Evolutionary conservation across 768 basidiomycete species (phyloP).

Genomic region (Fistulinella prunicolor): DNA sequence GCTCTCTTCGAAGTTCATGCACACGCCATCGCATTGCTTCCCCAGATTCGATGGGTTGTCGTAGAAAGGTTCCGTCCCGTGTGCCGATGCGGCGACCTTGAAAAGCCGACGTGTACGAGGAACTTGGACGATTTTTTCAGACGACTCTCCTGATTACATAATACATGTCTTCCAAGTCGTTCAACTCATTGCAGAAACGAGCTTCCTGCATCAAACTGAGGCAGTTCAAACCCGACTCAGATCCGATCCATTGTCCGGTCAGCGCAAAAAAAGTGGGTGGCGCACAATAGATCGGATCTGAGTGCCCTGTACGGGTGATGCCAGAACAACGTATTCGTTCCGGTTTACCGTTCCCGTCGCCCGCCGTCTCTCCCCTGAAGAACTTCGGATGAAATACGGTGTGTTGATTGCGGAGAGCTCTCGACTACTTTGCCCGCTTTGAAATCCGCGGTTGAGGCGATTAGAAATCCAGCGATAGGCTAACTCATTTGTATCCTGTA

Average conservation of each 20-base stretch:
- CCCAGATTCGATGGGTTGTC: too few relatives aligned
- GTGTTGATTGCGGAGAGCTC: slow-evolving; percentile 3
- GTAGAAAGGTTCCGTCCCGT: not conserved
- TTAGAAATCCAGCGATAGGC: too few relatives aligned
- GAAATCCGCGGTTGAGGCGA: slow-evolving; percentile 12
- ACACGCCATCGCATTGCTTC: too few relatives aligned
- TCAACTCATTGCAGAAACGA: slow-evolving; percentile 8
- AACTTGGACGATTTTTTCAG: slow-evolving; percentile 9
- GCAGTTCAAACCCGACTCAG: slow-evolving; percentile 7
- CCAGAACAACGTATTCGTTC: not conserved
- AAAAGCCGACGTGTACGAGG: not conserved
- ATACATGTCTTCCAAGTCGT: too few relatives aligned
- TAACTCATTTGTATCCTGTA: not conserved
- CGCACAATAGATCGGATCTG: slow-evolving; percentile 19
- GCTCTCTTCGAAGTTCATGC: not conserved
- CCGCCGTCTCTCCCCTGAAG: not conserved
- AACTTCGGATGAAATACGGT: not conserved
- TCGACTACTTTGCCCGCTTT: not conserved
- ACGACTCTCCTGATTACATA: slow-evolving; percentile 14
- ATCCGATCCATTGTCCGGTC: slow-evolving; percentile 9
- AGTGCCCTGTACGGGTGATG: slow-evolving; percentile 1
- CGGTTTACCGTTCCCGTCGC: slow-evolving; percentile 24
- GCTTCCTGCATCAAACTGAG: slow-evolving; percentile 3
- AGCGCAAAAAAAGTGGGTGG: slow-evolving; percentile 4
- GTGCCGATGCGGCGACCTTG: slow-evolving; percentile 28